Percentiles rank a stretch among this genome's conserved stretches.
Conservation (phyloP, 2,329 filamentous ascomycete species). For the Knufia fluminis region DNA sequence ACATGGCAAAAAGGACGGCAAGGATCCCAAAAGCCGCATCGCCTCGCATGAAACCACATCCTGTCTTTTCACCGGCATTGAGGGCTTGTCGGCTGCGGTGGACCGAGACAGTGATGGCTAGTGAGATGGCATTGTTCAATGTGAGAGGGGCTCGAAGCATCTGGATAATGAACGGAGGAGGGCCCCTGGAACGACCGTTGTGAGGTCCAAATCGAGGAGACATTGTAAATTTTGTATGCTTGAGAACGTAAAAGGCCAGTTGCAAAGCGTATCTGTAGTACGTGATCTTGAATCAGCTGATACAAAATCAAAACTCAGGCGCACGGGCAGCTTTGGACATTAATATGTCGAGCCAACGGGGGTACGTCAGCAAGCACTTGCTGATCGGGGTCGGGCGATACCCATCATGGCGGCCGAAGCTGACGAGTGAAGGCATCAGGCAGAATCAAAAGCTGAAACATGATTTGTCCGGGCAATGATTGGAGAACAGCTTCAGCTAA, state of each 20-base stretch:
- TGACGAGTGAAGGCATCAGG: slow-evolving; percentile 2
- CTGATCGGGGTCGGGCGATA: background rate
- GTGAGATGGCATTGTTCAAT: slow-evolving; percentile 7
- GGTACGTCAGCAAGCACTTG: slow-evolving; percentile 9
- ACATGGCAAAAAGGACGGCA: slow-evolving; percentile 4
- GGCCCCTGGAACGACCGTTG: slow-evolving; percentile 2
- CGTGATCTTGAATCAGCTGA: no score
- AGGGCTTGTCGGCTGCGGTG: background rate
- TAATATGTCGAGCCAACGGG: no score
- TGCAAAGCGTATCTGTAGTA: no score
- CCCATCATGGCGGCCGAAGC: slow-evolving; percentile 1
- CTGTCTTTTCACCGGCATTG: background rate
- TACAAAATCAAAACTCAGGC: no score
- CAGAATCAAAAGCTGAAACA: background rate
- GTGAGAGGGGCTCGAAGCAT: slow-evolving; percentile 7
- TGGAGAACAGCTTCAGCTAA: background rate
- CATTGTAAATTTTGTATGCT: background rate
- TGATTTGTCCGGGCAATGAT: background rate
- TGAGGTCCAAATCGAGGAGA: slow-evolving; percentile 4
- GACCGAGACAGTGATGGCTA: slow-evolving; percentile 4
- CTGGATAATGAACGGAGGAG: slow-evolving; percentile 9
- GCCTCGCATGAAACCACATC: background rate
- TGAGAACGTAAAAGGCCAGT: no score
- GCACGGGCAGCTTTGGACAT: no score
- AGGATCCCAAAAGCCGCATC: slow-evolving; percentile 3